A percentile compares a stretch with the other conserved stretches of the same genome.
Conservation (phyloP, 371 early-diverging fungal species). For the Zancudomyces culisetae region DNA sequence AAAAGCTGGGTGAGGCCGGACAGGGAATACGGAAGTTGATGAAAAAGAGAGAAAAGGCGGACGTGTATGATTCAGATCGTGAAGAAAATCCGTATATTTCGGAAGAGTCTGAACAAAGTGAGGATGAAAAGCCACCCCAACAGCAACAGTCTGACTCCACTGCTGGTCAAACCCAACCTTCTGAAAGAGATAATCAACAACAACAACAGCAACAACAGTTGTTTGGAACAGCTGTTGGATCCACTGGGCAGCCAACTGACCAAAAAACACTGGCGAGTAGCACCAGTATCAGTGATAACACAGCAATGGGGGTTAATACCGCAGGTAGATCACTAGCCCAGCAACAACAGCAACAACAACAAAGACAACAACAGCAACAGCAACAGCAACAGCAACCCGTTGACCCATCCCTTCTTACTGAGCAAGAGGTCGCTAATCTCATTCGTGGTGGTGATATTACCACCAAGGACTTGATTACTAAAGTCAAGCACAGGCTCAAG, state of each 20-base stretch:
- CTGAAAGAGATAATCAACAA: slow-evolving; percentile 8
- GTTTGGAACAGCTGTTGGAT: slow-evolving; percentile 2
- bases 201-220: neutral
- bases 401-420: slow-evolving; percentile 32
- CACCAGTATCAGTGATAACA: neutral
- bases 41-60: slow-evolving; percentile 45
- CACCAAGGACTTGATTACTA: slow-evolving; percentile 42
- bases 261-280: neutral
- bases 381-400: slow-evolving; percentile 3
- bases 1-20: slow-evolving; percentile 9
- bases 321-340: neutral
- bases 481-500: slow-evolving; percentile 43
- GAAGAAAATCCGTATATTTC: slow-evolving; percentile 53
- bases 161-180: slow-evolving; percentile 32
- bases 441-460: slow-evolving; percentile 34
- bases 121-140: slow-evolving; percentile 1
- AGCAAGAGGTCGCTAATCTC: slow-evolving; percentile 40
- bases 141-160: too few species aligned
- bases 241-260: neutral
- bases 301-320: neutral
- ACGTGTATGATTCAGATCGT: slow-evolving; percentile 51
- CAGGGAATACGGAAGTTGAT: slow-evolving; percentile 51
- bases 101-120: slow-evolving; percentile 7
- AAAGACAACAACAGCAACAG: slow-evolving; percentile 4
- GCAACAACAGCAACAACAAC: neutral